Conservation (phyloP, 2,329 filamentous ascomycete species). For the Nothomitra cinnamomea region DNA sequence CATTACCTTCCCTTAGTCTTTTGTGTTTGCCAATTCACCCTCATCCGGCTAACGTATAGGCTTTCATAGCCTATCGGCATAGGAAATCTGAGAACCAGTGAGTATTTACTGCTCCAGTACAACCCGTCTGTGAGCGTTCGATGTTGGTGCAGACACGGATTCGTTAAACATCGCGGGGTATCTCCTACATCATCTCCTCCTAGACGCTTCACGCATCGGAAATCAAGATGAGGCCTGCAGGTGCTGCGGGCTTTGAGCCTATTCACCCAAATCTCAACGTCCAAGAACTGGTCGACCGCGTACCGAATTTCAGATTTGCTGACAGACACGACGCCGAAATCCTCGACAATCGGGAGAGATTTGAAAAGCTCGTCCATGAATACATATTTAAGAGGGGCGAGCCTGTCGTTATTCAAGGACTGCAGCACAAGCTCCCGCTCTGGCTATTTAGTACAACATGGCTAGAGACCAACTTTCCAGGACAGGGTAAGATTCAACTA, state of each 20-base stretch:
- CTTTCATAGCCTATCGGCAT: too few species aligned
- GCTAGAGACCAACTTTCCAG: slow-evolving; percentile 62
- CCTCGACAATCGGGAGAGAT: slow-evolving; percentile 61
- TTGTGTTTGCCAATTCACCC: too few species aligned
- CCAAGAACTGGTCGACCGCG: slow-evolving; percentile 53
- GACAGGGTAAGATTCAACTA: slow-evolving; percentile 43
- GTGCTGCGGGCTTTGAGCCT: slow-evolving; percentile 65
- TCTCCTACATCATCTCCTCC: too few species aligned
- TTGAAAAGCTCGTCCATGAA: slow-evolving; percentile 69
- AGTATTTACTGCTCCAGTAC: too few species aligned
- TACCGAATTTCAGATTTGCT: slow-evolving; percentile 75
- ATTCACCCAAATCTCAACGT: slow-evolving; percentile 77
- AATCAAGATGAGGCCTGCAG: too few species aligned
- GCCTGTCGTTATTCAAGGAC: slow-evolving; percentile 81
- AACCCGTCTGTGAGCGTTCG: too few species aligned
- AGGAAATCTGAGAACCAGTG: too few species aligned
- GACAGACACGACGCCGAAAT: slow-evolving; percentile 47
- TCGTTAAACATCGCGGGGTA: too few species aligned
- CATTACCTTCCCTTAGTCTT: too few species aligned
- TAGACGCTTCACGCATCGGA: too few species aligned
- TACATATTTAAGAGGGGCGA: slow-evolving; percentile 76
- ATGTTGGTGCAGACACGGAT: too few species aligned
- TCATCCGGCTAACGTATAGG: too few species aligned
- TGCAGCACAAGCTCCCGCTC: slow-evolving; percentile 56
- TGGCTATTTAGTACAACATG: slow-evolving; percentile 66